Conservation (phyloP, 257 asterid species). For the Solanum gandarillasii region DNA sequence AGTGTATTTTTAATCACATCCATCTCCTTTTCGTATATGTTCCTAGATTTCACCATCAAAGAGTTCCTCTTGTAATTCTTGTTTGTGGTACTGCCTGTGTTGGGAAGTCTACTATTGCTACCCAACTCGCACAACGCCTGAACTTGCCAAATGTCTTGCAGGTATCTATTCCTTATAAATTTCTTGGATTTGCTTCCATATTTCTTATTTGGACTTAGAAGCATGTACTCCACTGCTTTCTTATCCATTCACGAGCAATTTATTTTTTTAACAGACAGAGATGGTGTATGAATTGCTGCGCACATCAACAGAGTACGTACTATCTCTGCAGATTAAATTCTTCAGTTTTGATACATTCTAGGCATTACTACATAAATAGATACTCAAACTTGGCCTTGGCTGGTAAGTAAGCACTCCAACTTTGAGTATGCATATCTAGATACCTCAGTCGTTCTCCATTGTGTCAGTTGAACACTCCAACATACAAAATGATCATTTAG, state of each 20-base stretch:
- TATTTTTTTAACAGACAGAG: conserved; percentile 52
- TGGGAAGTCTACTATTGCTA: conserved; percentile 95
- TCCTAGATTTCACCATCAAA: conserved; percentile 84
- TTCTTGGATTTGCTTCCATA: conserved; percentile 1
- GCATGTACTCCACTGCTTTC: conserved; percentile 3
- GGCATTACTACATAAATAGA: no score
- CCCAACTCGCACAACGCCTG: conserved; percentile 94
- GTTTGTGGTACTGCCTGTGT: conserved; percentile 99
- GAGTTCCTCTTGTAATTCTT: conserved; percentile 96
- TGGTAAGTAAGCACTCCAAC: background rate
- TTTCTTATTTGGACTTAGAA: background rate
- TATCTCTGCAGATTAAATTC: background rate
- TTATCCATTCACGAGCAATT: conserved; percentile 5
- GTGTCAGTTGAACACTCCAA: background rate
- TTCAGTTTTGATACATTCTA: background rate
- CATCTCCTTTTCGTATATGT: background rate
- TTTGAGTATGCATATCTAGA: background rate
- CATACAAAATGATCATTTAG: background rate
- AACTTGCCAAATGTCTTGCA: conserved; percentile 96
- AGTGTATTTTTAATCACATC: background rate
- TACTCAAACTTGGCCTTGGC: background rate
- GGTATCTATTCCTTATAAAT: conserved; percentile 17
- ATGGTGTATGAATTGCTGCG: conserved; percentile 96
- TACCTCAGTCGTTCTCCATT: background rate
- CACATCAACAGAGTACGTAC: conserved; percentile 89